Conservation (phyloP, 2,329 filamentous ascomycete species). For the Penicillium griseofulvum region DNA sequence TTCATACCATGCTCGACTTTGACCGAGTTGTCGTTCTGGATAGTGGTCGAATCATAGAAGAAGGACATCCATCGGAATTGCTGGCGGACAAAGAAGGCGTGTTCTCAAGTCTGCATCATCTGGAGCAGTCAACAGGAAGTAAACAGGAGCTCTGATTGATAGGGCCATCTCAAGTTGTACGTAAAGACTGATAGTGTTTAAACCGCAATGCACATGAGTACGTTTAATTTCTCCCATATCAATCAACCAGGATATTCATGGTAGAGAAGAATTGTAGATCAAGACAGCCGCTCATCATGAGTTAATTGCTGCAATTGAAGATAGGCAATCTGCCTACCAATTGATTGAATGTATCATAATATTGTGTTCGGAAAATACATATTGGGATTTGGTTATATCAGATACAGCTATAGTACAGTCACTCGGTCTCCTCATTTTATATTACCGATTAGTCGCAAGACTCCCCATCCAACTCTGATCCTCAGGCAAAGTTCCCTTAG, state of each 20-base stretch:
- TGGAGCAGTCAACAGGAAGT: not conserved
- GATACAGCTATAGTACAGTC: slow-evolving; percentile 1
- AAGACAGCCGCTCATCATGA: not conserved
- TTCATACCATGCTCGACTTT: slow-evolving; percentile 17
- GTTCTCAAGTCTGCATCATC: not conserved
- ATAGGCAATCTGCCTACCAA: not conserved
- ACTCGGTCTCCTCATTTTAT: not conserved
- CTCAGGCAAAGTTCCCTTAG: slow-evolving; percentile 17
- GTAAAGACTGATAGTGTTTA: not conserved
- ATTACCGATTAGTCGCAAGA: slow-evolving; percentile 20
- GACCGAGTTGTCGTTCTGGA: slow-evolving; percentile 17
- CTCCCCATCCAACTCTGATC: slow-evolving; percentile 38
- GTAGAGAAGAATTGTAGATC: not conserved
- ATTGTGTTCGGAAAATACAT: not conserved
- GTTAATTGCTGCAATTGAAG: not conserved
- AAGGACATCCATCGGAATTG: slow-evolving; percentile 6
- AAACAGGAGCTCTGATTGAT: not conserved
- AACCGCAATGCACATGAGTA: not conserved
- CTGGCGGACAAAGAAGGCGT: not conserved
- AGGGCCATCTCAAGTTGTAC: not conserved
- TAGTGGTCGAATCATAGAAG: slow-evolving; percentile 15
- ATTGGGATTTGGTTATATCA: not conserved
- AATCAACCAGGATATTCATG: not conserved
- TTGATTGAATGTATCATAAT: not conserved
- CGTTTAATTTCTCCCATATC: not conserved